A percentile compares a stretch with the other conserved stretches of the same genome.
Evolutionary conservation across 371 early-diverging fungal genomes (phyloP).

Genomic region (Mortierella sp.): DNA sequence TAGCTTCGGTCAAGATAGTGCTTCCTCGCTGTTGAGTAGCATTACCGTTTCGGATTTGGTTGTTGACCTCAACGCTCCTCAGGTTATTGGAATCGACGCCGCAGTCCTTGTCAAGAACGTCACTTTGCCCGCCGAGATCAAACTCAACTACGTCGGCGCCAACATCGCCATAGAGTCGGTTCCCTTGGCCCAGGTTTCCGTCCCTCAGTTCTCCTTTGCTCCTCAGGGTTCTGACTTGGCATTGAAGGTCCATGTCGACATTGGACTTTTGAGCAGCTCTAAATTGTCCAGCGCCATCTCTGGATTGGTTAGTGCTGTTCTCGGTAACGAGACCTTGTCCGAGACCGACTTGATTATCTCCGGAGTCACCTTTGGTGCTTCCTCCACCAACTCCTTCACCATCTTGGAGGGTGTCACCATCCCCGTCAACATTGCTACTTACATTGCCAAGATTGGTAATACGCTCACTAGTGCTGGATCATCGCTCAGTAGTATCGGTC

Average conservation of each 20-base stretch:
- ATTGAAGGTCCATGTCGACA: constrained; percentile 38
- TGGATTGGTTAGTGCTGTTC: constrained; percentile 27
- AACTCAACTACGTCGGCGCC: constrained; percentile 54
- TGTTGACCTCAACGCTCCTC: constrained; percentile 50
- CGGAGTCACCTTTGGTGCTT: constrained; percentile 45
- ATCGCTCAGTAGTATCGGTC: constrained; percentile 39
- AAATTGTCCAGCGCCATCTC: constrained; percentile 28
- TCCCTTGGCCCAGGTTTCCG: constrained; percentile 38
- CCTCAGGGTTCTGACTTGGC: constrained; percentile 31
- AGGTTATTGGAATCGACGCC: constrained; percentile 53
- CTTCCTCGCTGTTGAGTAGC: constrained; percentile 12
- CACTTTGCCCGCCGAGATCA: constrained; percentile 47
- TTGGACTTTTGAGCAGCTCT: constrained; percentile 30
- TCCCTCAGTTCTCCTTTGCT: constrained; percentile 42
- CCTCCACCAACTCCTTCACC: constrained; percentile 40
- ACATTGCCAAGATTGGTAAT: constrained; percentile 41
- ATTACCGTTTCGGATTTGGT: constrained; percentile 33
- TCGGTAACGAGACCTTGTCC: constrained; percentile 38
- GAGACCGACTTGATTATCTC: constrained; percentile 35
- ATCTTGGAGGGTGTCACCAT: constrained; percentile 40
- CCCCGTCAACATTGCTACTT: constrained; percentile 34
- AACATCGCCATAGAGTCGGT: constrained; percentile 40
- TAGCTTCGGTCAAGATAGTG: constrained; percentile 7
- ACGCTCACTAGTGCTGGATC: constrained; percentile 44
- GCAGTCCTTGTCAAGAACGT: constrained; percentile 41